Conservation (phyloP, 306 rosid species). For the Gynostemma pentaphyllum region DNA sequence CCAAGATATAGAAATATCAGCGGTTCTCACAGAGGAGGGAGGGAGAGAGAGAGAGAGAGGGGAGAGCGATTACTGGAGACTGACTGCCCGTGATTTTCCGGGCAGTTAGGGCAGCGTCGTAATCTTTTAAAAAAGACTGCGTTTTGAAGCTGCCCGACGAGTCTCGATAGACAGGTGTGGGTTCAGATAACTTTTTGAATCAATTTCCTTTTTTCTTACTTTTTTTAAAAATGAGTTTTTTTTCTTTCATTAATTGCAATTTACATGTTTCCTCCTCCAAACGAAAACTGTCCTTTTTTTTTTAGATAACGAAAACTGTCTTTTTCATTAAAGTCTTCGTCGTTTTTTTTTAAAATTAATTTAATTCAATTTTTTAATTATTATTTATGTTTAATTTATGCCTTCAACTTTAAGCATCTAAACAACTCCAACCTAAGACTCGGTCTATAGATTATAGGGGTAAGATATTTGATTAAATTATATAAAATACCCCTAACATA, state of each 20-base stretch:
- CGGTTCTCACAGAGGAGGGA: not conserved
- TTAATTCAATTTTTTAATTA: not conserved
- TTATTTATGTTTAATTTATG: not conserved
- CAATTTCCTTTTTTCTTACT: conserved; percentile 1
- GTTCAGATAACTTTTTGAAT: not conserved
- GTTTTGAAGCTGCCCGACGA: conserved; percentile 14
- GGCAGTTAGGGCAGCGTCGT: conserved; percentile 19
- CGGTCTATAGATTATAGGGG: too few relatives aligned
- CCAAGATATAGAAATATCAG: conserved; percentile 2
- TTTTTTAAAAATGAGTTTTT: not conserved
- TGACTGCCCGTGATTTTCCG: conserved; percentile 18
- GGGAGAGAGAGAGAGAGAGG: conserved; percentile 11
- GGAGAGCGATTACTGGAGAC: conserved; percentile 17
- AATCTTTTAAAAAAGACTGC: conserved; percentile 5
- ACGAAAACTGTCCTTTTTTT: not conserved
- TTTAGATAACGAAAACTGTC: not conserved
- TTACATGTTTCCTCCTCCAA: not conserved
- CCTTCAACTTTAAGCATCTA: conserved; percentile 5
- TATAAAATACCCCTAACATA: too few relatives aligned
- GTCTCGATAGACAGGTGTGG: conserved; percentile 13
- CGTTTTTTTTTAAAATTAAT: not conserved
- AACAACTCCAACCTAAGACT: not conserved
- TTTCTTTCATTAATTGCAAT: not conserved
- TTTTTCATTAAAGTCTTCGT: not conserved
- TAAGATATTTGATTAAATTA: not conserved